Percentiles rank a stretch among this genome's conserved stretches.
phyloP scores from a whole-genome alignment of 441 rosid genomes.

The Gossypium davidsonii region DNA sequence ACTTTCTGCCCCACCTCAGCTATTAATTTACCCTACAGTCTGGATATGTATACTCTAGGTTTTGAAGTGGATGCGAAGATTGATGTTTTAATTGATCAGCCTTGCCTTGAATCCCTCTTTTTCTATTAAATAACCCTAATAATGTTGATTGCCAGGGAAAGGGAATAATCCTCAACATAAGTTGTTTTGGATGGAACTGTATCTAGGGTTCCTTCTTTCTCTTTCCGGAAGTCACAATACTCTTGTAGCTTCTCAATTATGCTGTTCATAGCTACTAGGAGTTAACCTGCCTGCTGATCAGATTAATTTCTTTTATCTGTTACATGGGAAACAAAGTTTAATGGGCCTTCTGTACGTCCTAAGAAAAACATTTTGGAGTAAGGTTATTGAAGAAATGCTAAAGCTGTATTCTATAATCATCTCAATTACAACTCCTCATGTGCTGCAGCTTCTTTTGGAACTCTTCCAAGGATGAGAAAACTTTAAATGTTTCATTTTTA shows the following conservation, averaged over 20 bases:
- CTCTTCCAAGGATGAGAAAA: not conserved
- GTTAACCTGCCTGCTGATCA: not conserved
- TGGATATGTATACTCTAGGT: not conserved
- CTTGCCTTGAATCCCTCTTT: not conserved
- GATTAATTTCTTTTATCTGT: not conserved
- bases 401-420: not conserved
- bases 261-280: not conserved
- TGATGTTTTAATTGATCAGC: not conserved
- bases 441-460: not conserved
- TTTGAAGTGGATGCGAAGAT: not conserved
- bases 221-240: not conserved
- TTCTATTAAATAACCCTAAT: not conserved
- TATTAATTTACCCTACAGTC: not conserved
- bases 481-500: not conserved
- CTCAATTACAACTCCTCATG: not conserved
- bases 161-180: not conserved
- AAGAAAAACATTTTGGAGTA: not conserved
- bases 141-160: not conserved
- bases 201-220: not conserved
- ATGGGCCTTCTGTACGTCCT: not conserved
- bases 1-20: not conserved
- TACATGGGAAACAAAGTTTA: not conserved
- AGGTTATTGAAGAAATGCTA: not conserved
- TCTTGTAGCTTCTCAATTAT: not conserved
- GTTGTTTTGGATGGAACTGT: not conserved